Conservation (phyloP, 768 basidiomycete genomes). For the Hortiboletus flavorubellus region DNA sequence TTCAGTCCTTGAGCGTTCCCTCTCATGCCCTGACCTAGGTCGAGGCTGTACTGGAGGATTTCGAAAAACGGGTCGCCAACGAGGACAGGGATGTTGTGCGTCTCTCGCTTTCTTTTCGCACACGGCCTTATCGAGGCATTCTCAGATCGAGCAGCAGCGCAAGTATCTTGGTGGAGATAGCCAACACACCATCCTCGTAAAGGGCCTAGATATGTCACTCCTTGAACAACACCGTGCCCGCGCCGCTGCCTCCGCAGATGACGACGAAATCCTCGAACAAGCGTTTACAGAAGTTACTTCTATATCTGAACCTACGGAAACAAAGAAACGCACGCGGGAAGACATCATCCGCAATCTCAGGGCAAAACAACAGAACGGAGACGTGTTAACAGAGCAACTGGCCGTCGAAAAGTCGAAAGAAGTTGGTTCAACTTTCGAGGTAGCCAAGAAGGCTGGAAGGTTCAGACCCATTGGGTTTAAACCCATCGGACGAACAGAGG, state of each 20-base stretch:
- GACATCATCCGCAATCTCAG: conserved; percentile 75
- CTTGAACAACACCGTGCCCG: conserved; percentile 82
- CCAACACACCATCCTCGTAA: conserved; percentile 82
- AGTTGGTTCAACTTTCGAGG: conserved; percentile 30
- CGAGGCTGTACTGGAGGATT: conserved; percentile 79
- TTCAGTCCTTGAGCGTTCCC: not conserved
- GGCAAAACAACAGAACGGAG: conserved; percentile 45
- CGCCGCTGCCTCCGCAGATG: conserved; percentile 51
- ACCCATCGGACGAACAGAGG: conserved; percentile 47
- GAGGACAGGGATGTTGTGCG: conserved; percentile 60
- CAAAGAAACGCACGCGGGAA: conserved; percentile 73
- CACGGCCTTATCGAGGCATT: not conserved
- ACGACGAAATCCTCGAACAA: conserved; percentile 80
- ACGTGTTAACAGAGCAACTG: conserved; percentile 7
- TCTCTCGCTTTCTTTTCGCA: not conserved
- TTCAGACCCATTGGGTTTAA: conserved; percentile 63
- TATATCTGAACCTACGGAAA: conserved; percentile 17
- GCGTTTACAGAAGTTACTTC: conserved; percentile 54
- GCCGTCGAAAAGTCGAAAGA: conserved; percentile 13
- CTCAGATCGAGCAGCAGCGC: conserved; percentile 71
- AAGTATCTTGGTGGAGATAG: conserved; percentile 82
- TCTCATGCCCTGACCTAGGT: conserved; percentile 42
- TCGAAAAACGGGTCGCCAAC: conserved; percentile 61
- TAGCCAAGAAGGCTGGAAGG: conserved; percentile 40
- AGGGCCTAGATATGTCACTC: conserved; percentile 84